These are phyloP conservation scores for Helenozyma rhizophorensis DNA, from an alignment of 805 yeast genomes.

Conservation along the genomic window DNA sequence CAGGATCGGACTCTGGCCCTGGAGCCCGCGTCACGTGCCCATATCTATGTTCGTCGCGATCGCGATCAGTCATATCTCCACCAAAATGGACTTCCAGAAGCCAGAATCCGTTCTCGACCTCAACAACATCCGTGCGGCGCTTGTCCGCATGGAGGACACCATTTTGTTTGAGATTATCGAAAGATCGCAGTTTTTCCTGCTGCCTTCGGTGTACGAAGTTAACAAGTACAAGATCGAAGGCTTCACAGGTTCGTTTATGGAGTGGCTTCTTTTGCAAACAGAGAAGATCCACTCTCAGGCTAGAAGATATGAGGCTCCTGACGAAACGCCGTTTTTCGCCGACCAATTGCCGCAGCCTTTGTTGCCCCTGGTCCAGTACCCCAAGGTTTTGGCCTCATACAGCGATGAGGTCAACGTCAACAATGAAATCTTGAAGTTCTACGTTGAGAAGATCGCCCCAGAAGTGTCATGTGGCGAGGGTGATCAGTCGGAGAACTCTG, in stretches of 20 bases:
- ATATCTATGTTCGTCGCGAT: no score
- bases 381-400: constrained; percentile 71
- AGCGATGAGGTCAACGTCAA: constrained; percentile 75
- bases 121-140: constrained; percentile 74
- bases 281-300: constrained; percentile 67
- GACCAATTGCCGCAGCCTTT: constrained; percentile 60
- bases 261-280: constrained; percentile 74
- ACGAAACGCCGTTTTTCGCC: constrained; percentile 88
- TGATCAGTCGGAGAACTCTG: constrained; percentile 81
- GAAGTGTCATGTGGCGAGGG: constrained; percentile 58
- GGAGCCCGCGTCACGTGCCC: background rate
- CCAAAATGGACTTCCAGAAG: constrained; percentile 86
- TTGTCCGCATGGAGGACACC: constrained; percentile 94
- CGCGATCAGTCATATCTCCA: no score
- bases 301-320: constrained; percentile 91
- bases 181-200: constrained; percentile 78
- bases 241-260: constrained; percentile 78
- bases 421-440: constrained; percentile 58
- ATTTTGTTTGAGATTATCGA: constrained; percentile 90
- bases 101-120: constrained; percentile 81
- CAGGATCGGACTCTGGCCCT: background rate
- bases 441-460: constrained; percentile 74
- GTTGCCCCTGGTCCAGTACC: constrained; percentile 75
- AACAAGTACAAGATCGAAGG: constrained; percentile 57
- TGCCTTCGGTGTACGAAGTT: constrained; percentile 67